Percentiles rank a stretch among this genome's conserved stretches.
These are phyloP conservation scores for Gyrodon lividus DNA, from an alignment of 768 basidiomycete genomes.

Conservation along the genomic window DNA sequence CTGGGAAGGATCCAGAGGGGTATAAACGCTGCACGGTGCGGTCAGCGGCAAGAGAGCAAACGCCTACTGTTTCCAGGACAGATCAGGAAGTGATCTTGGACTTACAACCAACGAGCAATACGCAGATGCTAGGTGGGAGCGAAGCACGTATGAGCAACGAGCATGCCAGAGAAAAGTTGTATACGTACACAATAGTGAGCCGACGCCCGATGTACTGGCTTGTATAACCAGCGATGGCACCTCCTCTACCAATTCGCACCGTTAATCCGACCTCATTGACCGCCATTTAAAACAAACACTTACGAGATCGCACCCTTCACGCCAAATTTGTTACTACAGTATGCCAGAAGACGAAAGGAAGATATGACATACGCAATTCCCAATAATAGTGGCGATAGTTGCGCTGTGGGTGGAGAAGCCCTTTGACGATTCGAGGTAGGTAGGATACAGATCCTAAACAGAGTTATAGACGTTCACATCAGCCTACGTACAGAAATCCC, in stretches of 20 bases:
- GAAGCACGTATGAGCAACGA: no score
- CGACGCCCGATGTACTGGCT: constrained; percentile 81
- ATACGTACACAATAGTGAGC: constrained; percentile 62
- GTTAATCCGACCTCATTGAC: background rate
- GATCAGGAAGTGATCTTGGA: background rate
- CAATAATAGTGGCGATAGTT: constrained; percentile 80
- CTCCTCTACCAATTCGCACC: constrained; percentile 45
- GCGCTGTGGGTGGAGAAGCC: constrained; percentile 55
- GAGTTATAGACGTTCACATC: background rate
- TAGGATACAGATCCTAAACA: constrained; percentile 72
- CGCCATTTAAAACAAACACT: constrained; percentile 21
- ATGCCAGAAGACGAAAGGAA: constrained; percentile 1
- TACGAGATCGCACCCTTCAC: constrained; percentile 44
- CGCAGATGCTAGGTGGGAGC: constrained; percentile 15
- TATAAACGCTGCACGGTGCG: constrained; percentile 45
- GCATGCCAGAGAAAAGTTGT: background rate
- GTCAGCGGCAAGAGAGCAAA: background rate
- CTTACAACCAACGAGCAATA: constrained; percentile 28
- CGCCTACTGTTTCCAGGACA: no score
- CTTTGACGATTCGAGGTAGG: constrained; percentile 66
- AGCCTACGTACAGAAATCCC: background rate
- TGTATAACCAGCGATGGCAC: constrained; percentile 65
- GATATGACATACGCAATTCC: constrained; percentile 52
- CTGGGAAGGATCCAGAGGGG: constrained; percentile 83
- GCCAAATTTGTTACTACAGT: background rate